phyloP scores from a whole-genome alignment of 73 alveolate genomes.

The Tetrahymena elliotti region DNA sequence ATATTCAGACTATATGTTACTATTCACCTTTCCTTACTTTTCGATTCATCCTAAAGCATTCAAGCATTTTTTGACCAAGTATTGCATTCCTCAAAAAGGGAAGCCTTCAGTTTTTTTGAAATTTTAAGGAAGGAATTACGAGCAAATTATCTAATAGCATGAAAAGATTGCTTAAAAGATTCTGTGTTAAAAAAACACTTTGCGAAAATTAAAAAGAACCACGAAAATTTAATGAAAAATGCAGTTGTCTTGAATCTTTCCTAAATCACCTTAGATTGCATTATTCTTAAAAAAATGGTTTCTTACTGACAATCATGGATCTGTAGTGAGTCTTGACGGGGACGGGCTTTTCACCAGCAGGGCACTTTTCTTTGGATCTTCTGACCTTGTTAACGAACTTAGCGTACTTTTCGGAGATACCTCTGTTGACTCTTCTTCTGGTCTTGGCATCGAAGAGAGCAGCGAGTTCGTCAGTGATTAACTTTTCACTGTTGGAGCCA shows the following conservation, averaged over 20 bases:
- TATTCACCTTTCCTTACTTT: not conserved
- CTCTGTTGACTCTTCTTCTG: not conserved
- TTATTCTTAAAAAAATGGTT: not conserved
- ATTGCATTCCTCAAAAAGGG: not conserved
- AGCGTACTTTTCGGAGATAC: conserved; percentile 1
- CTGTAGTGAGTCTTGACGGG: conserved; percentile 94
- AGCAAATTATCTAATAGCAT: not conserved
- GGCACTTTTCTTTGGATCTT: conserved; percentile 56
- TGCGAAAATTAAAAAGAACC: not conserved
- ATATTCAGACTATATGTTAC: not conserved
- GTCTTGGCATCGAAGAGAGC: not conserved
- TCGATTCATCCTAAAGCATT: not conserved
- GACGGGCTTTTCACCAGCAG: conserved; percentile 91
- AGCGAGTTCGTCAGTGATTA: not conserved
- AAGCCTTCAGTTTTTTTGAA: not conserved
- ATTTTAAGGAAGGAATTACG: not conserved
- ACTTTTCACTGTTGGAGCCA: not conserved
- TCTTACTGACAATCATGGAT: conserved; percentile 8
- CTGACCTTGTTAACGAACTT: conserved; percentile 13
- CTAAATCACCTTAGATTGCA: not conserved
- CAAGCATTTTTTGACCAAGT: not conserved
- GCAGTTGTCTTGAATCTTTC: not conserved
- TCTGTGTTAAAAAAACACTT: not conserved
- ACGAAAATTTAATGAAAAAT: not conserved
- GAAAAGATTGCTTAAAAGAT: not conserved